These are phyloP conservation scores for Albophoma yamanashiensis DNA, from an alignment of 2,329 filamentous ascomycete genomes.

Conservation along the genomic window DNA sequence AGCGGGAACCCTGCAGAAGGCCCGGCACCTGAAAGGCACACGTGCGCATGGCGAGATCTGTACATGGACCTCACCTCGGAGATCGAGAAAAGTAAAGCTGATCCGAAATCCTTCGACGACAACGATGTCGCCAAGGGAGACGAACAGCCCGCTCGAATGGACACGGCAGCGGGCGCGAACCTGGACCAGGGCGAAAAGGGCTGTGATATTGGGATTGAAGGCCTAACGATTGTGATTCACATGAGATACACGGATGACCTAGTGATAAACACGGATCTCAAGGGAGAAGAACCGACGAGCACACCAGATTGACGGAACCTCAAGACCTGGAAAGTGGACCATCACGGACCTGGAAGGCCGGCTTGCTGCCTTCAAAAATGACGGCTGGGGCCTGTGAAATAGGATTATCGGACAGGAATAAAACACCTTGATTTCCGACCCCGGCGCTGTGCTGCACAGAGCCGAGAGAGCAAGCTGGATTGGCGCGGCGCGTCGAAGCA, in stretches of 20 bases:
- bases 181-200: slow-evolving; percentile 9
- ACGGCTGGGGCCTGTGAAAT: background rate
- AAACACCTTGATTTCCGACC: background rate
- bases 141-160: slow-evolving; percentile 3
- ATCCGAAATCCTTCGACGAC: slow-evolving; percentile 16
- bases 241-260: slow-evolving; percentile 37
- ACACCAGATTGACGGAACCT: background rate
- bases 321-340: background rate
- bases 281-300: background rate
- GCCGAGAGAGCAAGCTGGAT: background rate
- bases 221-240: slow-evolving; percentile 40
- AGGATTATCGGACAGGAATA: background rate
- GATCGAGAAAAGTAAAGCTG: slow-evolving; percentile 28
- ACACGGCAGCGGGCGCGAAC: slow-evolving; percentile 10
- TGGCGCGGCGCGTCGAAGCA: background rate
- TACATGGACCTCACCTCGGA: slow-evolving; percentile 30
- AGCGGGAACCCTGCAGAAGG: background rate
- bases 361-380: background rate
- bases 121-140: slow-evolving; percentile 6
- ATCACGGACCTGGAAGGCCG: background rate
- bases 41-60: slow-evolving; percentile 30
- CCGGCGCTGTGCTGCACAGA: background rate
- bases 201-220: slow-evolving; percentile 32
- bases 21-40: slow-evolving; percentile 13
- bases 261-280: slow-evolving; percentile 38